Evolutionary conservation across 2,329 filamentous ascomycete genomes (phyloP), one percentile per base, ranked within the genome.

Genomic region (Alternaria burnsii): DNA sequence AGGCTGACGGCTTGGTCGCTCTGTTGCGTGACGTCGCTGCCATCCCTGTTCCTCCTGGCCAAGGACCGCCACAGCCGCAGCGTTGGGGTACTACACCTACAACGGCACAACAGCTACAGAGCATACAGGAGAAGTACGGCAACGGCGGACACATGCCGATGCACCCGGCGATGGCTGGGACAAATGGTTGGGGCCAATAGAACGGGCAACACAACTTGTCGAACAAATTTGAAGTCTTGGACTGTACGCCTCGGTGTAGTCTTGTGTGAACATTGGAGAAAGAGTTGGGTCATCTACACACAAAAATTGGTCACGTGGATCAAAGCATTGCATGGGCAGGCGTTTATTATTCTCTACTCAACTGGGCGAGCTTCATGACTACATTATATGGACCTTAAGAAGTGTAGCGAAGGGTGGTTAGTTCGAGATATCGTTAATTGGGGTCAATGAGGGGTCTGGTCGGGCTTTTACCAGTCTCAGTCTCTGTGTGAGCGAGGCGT

Each of bases 1-100:
- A 87, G 64, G 82, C 93, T 0, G 82, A 88, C 34, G 88, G 86
- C 59, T 83, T 97, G 80, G 89, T 95, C 7, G 86, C 87, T 32
- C 82, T 97, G 41, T 82, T 99, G 22, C 86, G 88, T 32, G 85
- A 88, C 55, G 68, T 72, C 5, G 52, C 66, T 1, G 57, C 63
- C 9, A 69, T 74, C 14, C 61, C 70, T 2, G 46, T 67, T 18
- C 68, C 71, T 36, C 47, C 61, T 2, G 63, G 58, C n/a, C 58
- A 60, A 38, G 47, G 24, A 38, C 28, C 22, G 20, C 48, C 61
- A 10, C 63, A 59, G 30, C 50, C 71, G 22, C 70, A 71, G 55
- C 66, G 70, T 14, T 72, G 68, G 66, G 70, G 70, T 4, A 71
- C 70, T 3, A 69, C 70, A 10, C 61, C 69, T 18, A 71, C 65